Evolutionary conservation across 306 rosid genomes (phyloP), one percentile per base, ranked within the genome.

Genomic region (Luffa aegyptiaca): DNA sequence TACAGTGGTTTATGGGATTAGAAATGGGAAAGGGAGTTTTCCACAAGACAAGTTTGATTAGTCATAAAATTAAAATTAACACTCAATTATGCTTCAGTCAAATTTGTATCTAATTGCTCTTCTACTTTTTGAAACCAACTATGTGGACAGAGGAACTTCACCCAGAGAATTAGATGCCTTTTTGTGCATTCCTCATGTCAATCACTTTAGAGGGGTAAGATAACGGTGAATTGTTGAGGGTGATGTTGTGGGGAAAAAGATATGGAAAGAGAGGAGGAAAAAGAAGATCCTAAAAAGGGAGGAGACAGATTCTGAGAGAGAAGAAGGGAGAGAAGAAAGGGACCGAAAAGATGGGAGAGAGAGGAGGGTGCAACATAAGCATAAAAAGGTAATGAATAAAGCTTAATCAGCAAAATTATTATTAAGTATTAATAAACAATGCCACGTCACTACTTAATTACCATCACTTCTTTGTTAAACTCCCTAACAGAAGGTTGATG

Each of bases 101-200:
- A n/a, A 68, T 3, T 68, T n/a, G 8, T n/a, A 68, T n/a, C 35
- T 41, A 42, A 42, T n/a, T 11, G 12, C 74, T 39, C 31, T 41
- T 10, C 74, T 4, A 68, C 35, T 68, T 41, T 10, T 41, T n/a
- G 51, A 68, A 41, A 41, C 52, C 26, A 44, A 41, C 48, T 8
- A 41, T 41, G 51, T 18, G 11, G n/a, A 68, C 35, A 9, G 6
- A 59, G 75, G 18, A 18, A 42, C 31, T n/a, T 66, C 35, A 59
- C 36, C 36, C n/a, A 52, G 91, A 97, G 95, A 84, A 49, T 20
- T 68, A 79, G 94, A 92, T 83, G 89, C 85, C 12, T 3, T 91
- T 59, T 91, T 91, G 75, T 88, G 84, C 92, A 20, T 94, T 94
- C 85, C 94, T 94, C 79, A 94, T 87, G 98, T 87, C 93, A 59